A percentile compares a stretch with the other conserved stretches of the same genome.
phyloP scores from a whole-genome alignment of 768 basidiomycete species.

The Lactifluus piperatus region DNA sequence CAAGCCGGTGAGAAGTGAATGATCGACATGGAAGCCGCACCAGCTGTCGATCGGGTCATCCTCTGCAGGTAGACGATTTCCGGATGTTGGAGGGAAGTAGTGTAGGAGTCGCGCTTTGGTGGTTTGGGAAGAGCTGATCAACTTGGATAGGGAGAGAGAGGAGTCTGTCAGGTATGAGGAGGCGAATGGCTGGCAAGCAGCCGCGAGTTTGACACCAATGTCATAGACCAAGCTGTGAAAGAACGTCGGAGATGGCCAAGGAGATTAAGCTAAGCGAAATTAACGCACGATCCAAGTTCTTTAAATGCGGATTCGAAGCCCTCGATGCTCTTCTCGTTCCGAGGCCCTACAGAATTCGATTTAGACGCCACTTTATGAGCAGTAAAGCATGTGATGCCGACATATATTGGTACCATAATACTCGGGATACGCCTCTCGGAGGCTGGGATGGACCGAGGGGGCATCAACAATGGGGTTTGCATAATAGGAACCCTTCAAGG shows the following conservation, averaged over 20 bases:
- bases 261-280: neutral
- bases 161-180: conserved; percentile 57
- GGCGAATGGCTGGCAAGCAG: conserved; percentile 86
- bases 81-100: conserved; percentile 73
- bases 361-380: neutral
- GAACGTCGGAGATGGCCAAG: conserved; percentile 7
- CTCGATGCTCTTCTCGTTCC: conserved; percentile 43
- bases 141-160: conserved; percentile 54
- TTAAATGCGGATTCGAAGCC: conserved; percentile 88
- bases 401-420: conserved; percentile 90
- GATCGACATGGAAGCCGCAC: conserved; percentile 95
- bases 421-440: conserved; percentile 57
- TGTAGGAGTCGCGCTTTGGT: conserved; percentile 93
- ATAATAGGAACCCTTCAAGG: conserved; percentile 90
- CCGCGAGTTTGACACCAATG: conserved; percentile 73
- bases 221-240: conserved; percentile 61
- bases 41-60: conserved; percentile 75
- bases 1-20: conserved; percentile 83
- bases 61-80: conserved; percentile 30
- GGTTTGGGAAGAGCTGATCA: conserved; percentile 72
- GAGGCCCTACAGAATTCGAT: conserved; percentile 45
- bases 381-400: conserved; percentile 29
- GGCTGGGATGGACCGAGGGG: conserved; percentile 49
- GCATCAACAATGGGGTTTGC: conserved; percentile 72
- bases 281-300: conserved; percentile 55